These are phyloP conservation scores for Scedosporium aurantiacum DNA, from an alignment of 2,329 filamentous ascomycete genomes.

Conservation along the genomic window DNA sequence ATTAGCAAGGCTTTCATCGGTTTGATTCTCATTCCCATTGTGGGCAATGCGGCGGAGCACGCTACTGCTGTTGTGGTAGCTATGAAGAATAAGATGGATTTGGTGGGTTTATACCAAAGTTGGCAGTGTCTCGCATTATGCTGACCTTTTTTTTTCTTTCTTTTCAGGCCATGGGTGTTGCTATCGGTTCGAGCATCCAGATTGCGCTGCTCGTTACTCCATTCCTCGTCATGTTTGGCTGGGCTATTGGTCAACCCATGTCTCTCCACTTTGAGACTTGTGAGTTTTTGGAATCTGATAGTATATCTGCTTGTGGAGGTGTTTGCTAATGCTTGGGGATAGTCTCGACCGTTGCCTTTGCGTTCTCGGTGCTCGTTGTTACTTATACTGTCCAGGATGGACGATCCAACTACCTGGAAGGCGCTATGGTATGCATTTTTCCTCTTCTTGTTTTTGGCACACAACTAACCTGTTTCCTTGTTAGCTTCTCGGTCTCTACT, in stretches of 20 bases:
- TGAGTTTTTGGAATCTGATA: slow-evolving; percentile 14
- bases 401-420: slow-evolving; percentile 75
- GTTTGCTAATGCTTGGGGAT: background rate
- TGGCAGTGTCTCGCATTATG: background rate
- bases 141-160: background rate
- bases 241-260: slow-evolving; percentile 64
- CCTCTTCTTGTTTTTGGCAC: background rate
- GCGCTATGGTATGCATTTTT: slow-evolving; percentile 53
- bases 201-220: slow-evolving; percentile 75
- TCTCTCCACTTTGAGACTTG: slow-evolving; percentile 65
- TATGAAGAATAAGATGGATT: slow-evolving; percentile 64
- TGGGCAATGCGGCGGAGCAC: slow-evolving; percentile 71
- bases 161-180: slow-evolving; percentile 57
- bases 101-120: slow-evolving; percentile 16
- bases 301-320: background rate
- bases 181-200: slow-evolving; percentile 72
- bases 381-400: slow-evolving; percentile 71
- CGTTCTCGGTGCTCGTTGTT: slow-evolving; percentile 63
- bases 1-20: slow-evolving; percentile 77
- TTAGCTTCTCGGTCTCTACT: slow-evolving; percentile 34
- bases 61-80: slow-evolving; percentile 74
- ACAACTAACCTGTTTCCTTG: background rate
- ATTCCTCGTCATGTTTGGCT: slow-evolving; percentile 68
- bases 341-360: slow-evolving; percentile 69
- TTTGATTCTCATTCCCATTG: slow-evolving; percentile 67